Percentiles rank a stretch among this genome's conserved stretches.
phyloP scores from a whole-genome alignment of 2,329 filamentous ascomycete genomes.

The Chaetoscypha palmicola region DNA sequence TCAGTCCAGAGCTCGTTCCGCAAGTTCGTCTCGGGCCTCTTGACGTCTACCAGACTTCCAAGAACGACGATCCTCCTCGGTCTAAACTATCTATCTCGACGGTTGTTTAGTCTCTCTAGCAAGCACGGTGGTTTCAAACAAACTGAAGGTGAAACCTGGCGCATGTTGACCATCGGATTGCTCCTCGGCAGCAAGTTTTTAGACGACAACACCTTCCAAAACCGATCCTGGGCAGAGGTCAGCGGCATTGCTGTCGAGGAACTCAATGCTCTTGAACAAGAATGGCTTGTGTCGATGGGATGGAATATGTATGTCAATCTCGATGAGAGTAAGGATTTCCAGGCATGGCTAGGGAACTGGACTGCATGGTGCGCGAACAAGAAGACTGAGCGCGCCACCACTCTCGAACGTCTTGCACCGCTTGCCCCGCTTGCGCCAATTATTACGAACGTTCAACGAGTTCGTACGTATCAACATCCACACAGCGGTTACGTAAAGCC shows the following conservation, averaged over 20 bases:
- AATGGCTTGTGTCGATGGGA: constrained; percentile 61
- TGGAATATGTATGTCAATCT: constrained; percentile 66
- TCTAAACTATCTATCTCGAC: constrained; percentile 59
- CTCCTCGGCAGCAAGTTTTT: constrained; percentile 70
- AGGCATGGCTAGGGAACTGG: constrained; percentile 60
- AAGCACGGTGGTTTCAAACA: constrained; percentile 31
- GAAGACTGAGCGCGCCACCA: constrained; percentile 32
- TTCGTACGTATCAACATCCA: constrained; percentile 26
- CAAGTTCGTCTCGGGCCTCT: constrained; percentile 66
- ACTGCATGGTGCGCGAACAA: constrained; percentile 48
- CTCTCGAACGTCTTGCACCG: constrained; percentile 36
- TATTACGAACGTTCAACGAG: constrained; percentile 55
- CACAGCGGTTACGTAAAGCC: constrained; percentile 45
- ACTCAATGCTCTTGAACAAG: constrained; percentile 59
- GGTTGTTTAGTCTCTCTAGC: constrained; percentile 51
- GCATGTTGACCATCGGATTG: constrained; percentile 61
- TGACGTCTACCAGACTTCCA: constrained; percentile 64
- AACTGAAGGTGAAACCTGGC: constrained; percentile 54
- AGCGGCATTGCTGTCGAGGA: constrained; percentile 63
- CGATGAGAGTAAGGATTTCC: constrained; percentile 53
- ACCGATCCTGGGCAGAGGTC: constrained; percentile 70
- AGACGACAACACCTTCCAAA: constrained; percentile 74
- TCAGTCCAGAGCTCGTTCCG: constrained; percentile 57
- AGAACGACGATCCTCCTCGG: constrained; percentile 66
- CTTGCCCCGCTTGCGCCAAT: constrained; percentile 37